These are phyloP conservation scores for Clarireedia homoeocarpa DNA, from an alignment of 2,329 filamentous ascomycete species.

Conservation along the genomic window DNA sequence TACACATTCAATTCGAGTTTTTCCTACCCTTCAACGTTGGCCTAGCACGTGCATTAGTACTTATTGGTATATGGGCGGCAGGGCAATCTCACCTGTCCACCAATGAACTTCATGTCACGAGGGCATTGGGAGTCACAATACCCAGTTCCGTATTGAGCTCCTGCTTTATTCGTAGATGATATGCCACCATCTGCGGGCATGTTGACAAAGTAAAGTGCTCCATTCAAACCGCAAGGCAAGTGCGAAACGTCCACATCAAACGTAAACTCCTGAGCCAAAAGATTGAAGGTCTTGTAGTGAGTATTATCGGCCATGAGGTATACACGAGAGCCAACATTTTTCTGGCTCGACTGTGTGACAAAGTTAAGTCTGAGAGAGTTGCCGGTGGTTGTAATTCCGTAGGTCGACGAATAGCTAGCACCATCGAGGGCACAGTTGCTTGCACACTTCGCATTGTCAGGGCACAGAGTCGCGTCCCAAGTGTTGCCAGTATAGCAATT, in stretches of 20 bases:
- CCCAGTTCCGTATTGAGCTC: constrained; percentile 53
- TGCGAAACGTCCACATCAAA: constrained; percentile 66
- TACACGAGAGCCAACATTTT: constrained; percentile 47
- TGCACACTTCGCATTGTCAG: constrained; percentile 37
- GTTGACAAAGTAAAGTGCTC: constrained; percentile 57
- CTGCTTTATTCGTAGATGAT: constrained; percentile 43
- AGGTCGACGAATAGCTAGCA: constrained; percentile 43
- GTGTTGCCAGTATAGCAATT: constrained; percentile 37
- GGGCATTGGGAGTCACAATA: constrained; percentile 57
- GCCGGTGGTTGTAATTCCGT: constrained; percentile 46
- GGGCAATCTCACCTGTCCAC: constrained; percentile 34
- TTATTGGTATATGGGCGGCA: too few species aligned
- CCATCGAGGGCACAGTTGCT: constrained; percentile 45
- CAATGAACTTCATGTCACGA: constrained; percentile 45
- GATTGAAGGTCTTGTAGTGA: constrained; percentile 57
- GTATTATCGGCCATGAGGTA: constrained; percentile 56
- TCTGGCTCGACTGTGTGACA: constrained; percentile 41
- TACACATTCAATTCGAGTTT: not conserved
- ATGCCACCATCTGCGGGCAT: constrained; percentile 57
- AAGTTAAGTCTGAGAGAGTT: constrained; percentile 48
- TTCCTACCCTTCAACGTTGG: constrained; percentile 2
- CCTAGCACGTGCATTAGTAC: not conserved
- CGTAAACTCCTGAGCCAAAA: constrained; percentile 61
- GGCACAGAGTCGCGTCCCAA: constrained; percentile 36
- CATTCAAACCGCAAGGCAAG: constrained; percentile 63